Percentiles rank a stretch among this genome's conserved stretches.
phyloP scores from a whole-genome alignment of 129 eudicot species.

The Daucus carota region DNA sequence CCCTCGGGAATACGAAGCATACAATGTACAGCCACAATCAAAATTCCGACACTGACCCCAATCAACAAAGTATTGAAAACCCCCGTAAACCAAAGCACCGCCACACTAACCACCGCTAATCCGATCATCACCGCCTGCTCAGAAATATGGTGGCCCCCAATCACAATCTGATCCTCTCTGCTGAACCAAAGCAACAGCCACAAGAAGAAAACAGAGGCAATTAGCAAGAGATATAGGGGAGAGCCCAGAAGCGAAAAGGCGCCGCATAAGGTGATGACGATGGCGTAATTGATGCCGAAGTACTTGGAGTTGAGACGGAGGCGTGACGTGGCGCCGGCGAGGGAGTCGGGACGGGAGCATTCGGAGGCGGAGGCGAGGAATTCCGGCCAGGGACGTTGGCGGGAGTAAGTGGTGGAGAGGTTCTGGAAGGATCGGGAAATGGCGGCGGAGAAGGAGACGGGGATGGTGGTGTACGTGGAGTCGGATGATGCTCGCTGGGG shows the following conservation, averaged over 20 bases:
- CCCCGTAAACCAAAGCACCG: slow-evolving; percentile 36
- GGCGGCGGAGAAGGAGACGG: slow-evolving; percentile 59
- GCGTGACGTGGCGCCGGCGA: slow-evolving; percentile 27
- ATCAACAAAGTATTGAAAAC: slow-evolving; percentile 21
- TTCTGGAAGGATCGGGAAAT: slow-evolving; percentile 61
- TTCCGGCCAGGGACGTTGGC: slow-evolving; percentile 74
- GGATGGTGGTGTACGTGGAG: slow-evolving; percentile 68
- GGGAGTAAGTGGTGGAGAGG: slow-evolving; percentile 46
- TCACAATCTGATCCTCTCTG: slow-evolving; percentile 65
- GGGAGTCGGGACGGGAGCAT: slow-evolving; percentile 40
- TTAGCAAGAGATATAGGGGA: slow-evolving; percentile 27
- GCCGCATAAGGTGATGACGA: slow-evolving; percentile 35
- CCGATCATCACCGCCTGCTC: slow-evolving; percentile 37
- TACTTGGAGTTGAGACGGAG: slow-evolving; percentile 46
- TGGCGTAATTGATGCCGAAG: slow-evolving; percentile 53
- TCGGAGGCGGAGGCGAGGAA: slow-evolving; percentile 36
- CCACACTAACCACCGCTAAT: slow-evolving; percentile 23
- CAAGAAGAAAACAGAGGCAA: slow-evolving; percentile 20
- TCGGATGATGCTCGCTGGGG: slow-evolving; percentile 21
- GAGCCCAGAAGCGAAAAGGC: slow-evolving; percentile 40
- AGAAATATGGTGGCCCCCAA: slow-evolving; percentile 41
- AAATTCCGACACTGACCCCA: slow-evolving; percentile 40
- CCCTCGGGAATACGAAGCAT: slow-evolving; percentile 49
- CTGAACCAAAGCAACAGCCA: slow-evolving; percentile 58
- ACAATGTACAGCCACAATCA: slow-evolving; percentile 40